Percentiles rank a stretch among this genome's conserved stretches.
Evolutionary conservation across 2,329 filamentous ascomycete genomes (phyloP).

Genomic region (Pseudogymnoascus sp.): DNA sequence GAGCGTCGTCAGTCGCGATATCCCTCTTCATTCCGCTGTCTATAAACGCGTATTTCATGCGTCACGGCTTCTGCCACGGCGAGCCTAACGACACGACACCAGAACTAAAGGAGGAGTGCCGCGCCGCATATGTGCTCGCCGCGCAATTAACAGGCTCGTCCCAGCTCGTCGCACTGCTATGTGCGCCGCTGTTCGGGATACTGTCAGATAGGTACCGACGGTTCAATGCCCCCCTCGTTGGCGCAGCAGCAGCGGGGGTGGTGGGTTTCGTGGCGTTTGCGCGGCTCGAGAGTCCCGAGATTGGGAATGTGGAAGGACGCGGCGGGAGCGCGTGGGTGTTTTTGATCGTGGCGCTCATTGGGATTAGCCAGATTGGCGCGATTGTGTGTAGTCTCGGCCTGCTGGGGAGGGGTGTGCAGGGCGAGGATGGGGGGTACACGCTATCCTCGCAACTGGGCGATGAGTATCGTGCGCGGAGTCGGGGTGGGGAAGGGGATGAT

Average conservation of each 20-base stretch:
- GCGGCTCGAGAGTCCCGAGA: slow-evolving; percentile 67
- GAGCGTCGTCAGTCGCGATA: slow-evolving; percentile 89
- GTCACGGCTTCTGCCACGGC: slow-evolving; percentile 66
- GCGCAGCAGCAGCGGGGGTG: slow-evolving; percentile 64
- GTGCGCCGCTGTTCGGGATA: slow-evolving; percentile 80
- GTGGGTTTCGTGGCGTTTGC: slow-evolving; percentile 71
- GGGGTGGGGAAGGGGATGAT: background rate
- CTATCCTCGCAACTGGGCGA: slow-evolving; percentile 24
- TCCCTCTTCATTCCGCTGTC: slow-evolving; percentile 90
- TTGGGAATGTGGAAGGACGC: slow-evolving; percentile 51
- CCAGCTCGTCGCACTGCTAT: slow-evolving; percentile 75
- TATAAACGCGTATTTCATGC: slow-evolving; percentile 83
- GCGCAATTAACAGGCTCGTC: slow-evolving; percentile 82
- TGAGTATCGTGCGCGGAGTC: background rate
- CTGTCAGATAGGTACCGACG: slow-evolving; percentile 59
- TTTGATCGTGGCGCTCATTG: slow-evolving; percentile 68
- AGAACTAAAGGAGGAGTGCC: slow-evolving; percentile 77
- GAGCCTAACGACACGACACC: slow-evolving; percentile 54
- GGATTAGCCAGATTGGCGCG: slow-evolving; percentile 88
- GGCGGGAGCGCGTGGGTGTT: slow-evolving; percentile 64
- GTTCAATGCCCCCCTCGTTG: slow-evolving; percentile 65
- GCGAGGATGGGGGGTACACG: slow-evolving; percentile 32
- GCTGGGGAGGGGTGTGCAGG: slow-evolving; percentile 69
- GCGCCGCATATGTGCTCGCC: slow-evolving; percentile 77
- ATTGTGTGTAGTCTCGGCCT: slow-evolving; percentile 94